A percentile compares a stretch with the other conserved stretches of the same genome.
phyloP scores from a whole-genome alignment of 768 basidiomycete genomes.

The Russula compacta region DNA sequence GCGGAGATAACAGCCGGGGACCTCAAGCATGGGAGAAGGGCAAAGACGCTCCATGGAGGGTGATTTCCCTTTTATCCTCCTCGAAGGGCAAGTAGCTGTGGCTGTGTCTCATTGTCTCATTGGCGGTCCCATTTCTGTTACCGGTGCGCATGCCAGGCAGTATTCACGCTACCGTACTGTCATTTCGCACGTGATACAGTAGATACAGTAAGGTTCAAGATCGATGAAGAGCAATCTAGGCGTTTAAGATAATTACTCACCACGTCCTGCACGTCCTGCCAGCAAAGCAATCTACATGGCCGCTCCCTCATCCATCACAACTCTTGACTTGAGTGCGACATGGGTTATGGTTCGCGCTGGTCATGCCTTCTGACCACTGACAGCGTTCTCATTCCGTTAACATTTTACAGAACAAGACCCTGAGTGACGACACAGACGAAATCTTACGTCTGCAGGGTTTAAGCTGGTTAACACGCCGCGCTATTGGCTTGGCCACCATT shows the following conservation, averaged over 20 bases:
- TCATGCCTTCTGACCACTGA: neutral
- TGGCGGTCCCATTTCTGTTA: neutral
- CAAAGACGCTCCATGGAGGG: slow-evolving; percentile 71
- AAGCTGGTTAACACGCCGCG: slow-evolving; percentile 57
- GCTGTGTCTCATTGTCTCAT: too few species aligned
- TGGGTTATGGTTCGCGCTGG: slow-evolving; percentile 48
- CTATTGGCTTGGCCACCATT: slow-evolving; percentile 47
- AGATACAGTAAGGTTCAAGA: too few species aligned
- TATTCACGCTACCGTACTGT: neutral
- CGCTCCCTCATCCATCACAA: slow-evolving; percentile 49
- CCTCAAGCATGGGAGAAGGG: slow-evolving; percentile 84
- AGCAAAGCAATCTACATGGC: slow-evolving; percentile 44
- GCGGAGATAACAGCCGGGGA: slow-evolving; percentile 65
- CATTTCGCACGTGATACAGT: neutral
- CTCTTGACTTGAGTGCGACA: slow-evolving; percentile 51
- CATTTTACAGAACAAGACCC: slow-evolving; percentile 48
- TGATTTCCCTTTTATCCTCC: slow-evolving; percentile 52
- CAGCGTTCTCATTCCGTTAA: neutral
- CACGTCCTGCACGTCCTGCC: too few species aligned
- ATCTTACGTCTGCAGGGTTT: slow-evolving; percentile 67
- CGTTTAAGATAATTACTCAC: neutral
- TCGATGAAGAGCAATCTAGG: too few species aligned
- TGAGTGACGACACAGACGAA: slow-evolving; percentile 52
- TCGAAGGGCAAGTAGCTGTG: slow-evolving; percentile 19
- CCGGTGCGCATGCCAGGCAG: neutral